Evolutionary conservation across 495 filamentous ascomycete genomes (phyloP), one percentile per base, ranked within the genome.

Genomic region (Tetracladium marchalianum): DNA sequence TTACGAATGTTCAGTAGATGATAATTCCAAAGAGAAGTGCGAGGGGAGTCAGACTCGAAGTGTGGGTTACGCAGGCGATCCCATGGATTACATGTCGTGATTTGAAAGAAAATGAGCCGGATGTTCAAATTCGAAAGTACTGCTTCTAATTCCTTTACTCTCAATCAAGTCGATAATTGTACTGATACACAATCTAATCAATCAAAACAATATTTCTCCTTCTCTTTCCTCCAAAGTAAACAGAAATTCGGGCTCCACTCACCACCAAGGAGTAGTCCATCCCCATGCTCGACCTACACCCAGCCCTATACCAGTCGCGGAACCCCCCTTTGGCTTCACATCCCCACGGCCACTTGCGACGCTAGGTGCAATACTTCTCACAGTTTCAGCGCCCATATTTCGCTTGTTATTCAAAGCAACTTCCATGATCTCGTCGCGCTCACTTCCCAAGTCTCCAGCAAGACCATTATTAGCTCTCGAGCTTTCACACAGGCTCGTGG

Each of bases 331-430:
- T 31, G 16, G 35, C 31, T 38, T 54, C 17, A 16, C 44, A 5
- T 40, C 38, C 19, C 48, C 35, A 12, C 43, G 41, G 6, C 46
- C 40, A 17, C 40, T 44, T 32, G 33, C 52, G 16, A 66, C 49
- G 47, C 61, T 66, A 19, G 66, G 63, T 12, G 67, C 68, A 12
- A 70, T 55, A 39, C 67, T 69, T 51, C 62, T 63, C 44, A 70
- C 47, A 11, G 64, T 66, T 16, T 70, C 66, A 3, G 63, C 52
- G 12, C 66, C 66, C 13, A 71, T 46, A 27, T 61, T 67, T 15
- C 66, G 50, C 52, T 62, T 62, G 42, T 69, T 70, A 16, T 58
- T 61, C 47, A 69, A 42, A 10, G 68, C 68, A 1, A 58, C 50
- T 31, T 68, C 61, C 22, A 59, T 62, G 44, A 68, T 62, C 16